These are phyloP conservation scores for Cercospora zeina DNA, from an alignment of 2,329 filamentous ascomycete species.

Conservation along the genomic window DNA sequence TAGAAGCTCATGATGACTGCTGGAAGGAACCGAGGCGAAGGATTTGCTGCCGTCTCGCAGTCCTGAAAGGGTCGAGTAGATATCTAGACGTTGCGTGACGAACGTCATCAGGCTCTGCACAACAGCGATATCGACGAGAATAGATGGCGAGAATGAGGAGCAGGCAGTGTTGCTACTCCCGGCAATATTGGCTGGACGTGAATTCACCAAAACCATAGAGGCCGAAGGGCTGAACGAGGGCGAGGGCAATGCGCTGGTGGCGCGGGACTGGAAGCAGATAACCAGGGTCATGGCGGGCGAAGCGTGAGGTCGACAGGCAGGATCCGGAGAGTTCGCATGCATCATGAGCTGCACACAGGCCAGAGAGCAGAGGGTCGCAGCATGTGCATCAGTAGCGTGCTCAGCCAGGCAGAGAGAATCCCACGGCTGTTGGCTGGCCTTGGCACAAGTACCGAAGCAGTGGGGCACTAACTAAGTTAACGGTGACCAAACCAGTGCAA, in stretches of 20 bases:
- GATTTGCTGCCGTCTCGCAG: conserved; percentile 17
- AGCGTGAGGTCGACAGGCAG: conserved; percentile 19
- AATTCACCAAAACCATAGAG: conserved; percentile 20
- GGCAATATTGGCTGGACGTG: conserved; percentile 22
- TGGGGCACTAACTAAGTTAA: conserved; percentile 17
- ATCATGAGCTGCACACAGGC: conserved; percentile 29
- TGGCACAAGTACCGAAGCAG: conserved; percentile 18
- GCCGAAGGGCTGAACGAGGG: conserved; percentile 22
- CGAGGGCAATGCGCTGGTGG: conserved; percentile 20
- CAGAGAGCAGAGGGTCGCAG: conserved; percentile 22
- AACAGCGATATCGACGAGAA: conserved; percentile 14
- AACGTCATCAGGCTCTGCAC: conserved; percentile 24
- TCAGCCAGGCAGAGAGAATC: conserved; percentile 24
- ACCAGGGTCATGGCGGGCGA: conserved; percentile 17
- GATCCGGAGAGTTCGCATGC: conserved; percentile 29
- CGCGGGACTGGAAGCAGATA: conserved; percentile 23
- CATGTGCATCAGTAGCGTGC: conserved; percentile 28
- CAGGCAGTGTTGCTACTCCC: conserved; percentile 26
- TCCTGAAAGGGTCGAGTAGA: conserved; percentile 19
- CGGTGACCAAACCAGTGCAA: conserved; percentile 12
- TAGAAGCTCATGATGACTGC: conserved; percentile 27
- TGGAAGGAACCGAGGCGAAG: conserved; percentile 17
- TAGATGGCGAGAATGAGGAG: conserved; percentile 24
- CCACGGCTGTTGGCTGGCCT: conserved; percentile 17
- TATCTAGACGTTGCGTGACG: conserved; percentile 19